phyloP scores from a whole-genome alignment of 805 yeast species.

The Wickerhamomyces canadensis region DNA sequence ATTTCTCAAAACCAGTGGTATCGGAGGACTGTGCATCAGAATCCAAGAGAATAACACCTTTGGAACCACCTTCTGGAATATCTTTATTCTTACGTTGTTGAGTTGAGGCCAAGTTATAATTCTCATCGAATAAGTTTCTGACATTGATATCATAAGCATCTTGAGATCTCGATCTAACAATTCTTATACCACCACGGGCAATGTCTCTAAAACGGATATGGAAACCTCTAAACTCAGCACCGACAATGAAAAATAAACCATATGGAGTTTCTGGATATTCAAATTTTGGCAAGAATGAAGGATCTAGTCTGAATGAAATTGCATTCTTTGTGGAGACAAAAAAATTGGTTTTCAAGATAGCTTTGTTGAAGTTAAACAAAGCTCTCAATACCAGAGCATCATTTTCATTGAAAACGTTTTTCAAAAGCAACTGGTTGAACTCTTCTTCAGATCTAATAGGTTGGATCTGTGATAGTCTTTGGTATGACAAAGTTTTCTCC shows the following conservation, averaged over 20 bases:
- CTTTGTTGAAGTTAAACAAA: slow-evolving; percentile 75
- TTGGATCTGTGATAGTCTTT: slow-evolving; percentile 72
- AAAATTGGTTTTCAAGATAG: slow-evolving; percentile 89
- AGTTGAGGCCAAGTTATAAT: slow-evolving; percentile 90
- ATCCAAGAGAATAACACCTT: slow-evolving; percentile 89
- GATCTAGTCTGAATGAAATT: slow-evolving; percentile 84
- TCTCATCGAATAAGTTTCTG: slow-evolving; percentile 90
- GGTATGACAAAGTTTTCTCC: slow-evolving; percentile 80
- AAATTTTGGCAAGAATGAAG: slow-evolving; percentile 71
- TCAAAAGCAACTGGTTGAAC: slow-evolving; percentile 59
- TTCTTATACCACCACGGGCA: slow-evolving; percentile 97
- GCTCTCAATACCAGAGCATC: slow-evolving; percentile 77
- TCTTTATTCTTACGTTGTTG: slow-evolving; percentile 97
- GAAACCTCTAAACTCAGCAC: slow-evolving; percentile 95
- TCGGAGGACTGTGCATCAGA: slow-evolving; percentile 68
- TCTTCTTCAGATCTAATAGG: slow-evolving; percentile 73
- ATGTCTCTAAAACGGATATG: slow-evolving; percentile 95
- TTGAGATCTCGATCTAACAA: slow-evolving; percentile 77
- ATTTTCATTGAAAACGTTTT: slow-evolving; percentile 71
- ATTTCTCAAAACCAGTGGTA: slow-evolving; percentile 82
- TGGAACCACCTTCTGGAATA: slow-evolving; percentile 98
- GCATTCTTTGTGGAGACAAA: slow-evolving; percentile 94
- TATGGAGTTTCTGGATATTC: slow-evolving; percentile 93
- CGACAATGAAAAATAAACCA: slow-evolving; percentile 94
- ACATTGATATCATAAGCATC: slow-evolving; percentile 85